Conservation (phyloP, 2,329 filamentous ascomycete genomes). For the Talaromyces sp. region DNA sequence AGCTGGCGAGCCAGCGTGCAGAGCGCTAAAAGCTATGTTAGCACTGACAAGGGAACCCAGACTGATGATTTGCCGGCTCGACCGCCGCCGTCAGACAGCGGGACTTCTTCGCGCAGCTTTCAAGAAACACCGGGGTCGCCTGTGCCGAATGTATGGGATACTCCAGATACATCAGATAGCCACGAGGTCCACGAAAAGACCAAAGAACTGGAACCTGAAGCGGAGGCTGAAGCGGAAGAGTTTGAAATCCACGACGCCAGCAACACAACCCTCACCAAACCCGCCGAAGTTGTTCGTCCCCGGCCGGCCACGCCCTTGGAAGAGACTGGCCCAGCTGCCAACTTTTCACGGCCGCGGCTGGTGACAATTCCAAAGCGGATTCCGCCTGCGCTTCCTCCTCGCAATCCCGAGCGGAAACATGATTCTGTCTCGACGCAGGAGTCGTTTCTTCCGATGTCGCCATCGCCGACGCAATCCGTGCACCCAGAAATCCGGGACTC, state of each 20-base stretch:
- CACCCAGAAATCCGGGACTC: conserved; percentile 18
- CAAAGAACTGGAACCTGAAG: conserved; percentile 11
- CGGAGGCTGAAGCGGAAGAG: conserved; percentile 7
- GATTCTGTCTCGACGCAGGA: conserved; percentile 17
- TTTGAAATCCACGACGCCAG: conserved; percentile 42
- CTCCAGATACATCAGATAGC: conserved; percentile 15
- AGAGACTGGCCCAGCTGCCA: conserved; percentile 57
- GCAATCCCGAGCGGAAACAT: conserved; percentile 54
- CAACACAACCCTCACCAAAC: conserved; percentile 47
- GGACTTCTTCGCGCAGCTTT: conserved; percentile 26
- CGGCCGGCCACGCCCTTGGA: conserved; percentile 20
- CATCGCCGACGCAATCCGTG: conserved; percentile 17
- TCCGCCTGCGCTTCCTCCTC: conserved; percentile 69
- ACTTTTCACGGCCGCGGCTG: conserved; percentile 69
- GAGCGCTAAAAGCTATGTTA: conserved; percentile 48
- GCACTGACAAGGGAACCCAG: conserved; percentile 59
- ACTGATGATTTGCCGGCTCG: conserved; percentile 52
- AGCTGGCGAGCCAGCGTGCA: conserved; percentile 68
- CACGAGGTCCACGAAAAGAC: conserved; percentile 19
- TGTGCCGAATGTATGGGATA: conserved; percentile 18
- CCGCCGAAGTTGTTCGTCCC: conserved; percentile 34
- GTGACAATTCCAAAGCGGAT: conserved; percentile 77
- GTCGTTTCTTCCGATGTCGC: conserved; percentile 20
- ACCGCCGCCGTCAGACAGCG: conserved; percentile 28
- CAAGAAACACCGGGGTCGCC: conserved; percentile 17